Evolutionary conservation across 805 yeast species (phyloP), one percentile per base, ranked within the genome.

Genomic region (Nakazawaea molendinolei): DNA sequence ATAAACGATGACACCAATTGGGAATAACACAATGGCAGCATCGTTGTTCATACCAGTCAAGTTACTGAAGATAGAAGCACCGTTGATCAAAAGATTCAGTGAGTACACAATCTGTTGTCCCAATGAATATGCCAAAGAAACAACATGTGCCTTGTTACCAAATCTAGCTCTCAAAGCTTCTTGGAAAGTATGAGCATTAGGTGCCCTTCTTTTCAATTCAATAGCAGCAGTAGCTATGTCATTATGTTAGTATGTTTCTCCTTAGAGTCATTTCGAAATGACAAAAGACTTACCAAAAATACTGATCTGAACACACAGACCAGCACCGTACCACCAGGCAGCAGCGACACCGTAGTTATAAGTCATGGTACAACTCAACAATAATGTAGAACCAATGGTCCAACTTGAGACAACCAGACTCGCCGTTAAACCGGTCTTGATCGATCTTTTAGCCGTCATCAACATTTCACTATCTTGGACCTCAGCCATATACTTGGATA

Each of bases 381-480:
- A 42, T 35, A 58, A 41, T 25, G 58, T 41, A 28, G 60, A 45
- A 43, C 58, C 54, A 46, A 61, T 42, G 3, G 63, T 57, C 67
- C 68, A 62, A 15, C 56, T 47, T 17, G 61, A 53, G 14, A 59
- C 60, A 4, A 60, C 60, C 5, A 63, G 59, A 29, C 57, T 50
- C 5, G 63, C 63, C 15, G 55, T 58, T 18, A 61, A 45, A 15
- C 65, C 65, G 3, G 60, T 50, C 31, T 50, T 52, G 23, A 62
- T 59, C 2, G 60, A 53, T 44, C 67, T 53, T 13, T 53, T 53
- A 4, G 66, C 67, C 2, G 62, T 57, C 25, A 59, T 52, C 24
- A 62, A 54, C 63, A 56, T 56, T 44, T 65, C 71, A 5, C 71
- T 65, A 40, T 61, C 60, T 42, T 65, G 70, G 5, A 55, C 55